A percentile compares a stretch with the other conserved stretches of the same genome.
Evolutionary conservation across 352 stramenopile species (phyloP).

Genomic region (Saprolegnia diclina): DNA sequence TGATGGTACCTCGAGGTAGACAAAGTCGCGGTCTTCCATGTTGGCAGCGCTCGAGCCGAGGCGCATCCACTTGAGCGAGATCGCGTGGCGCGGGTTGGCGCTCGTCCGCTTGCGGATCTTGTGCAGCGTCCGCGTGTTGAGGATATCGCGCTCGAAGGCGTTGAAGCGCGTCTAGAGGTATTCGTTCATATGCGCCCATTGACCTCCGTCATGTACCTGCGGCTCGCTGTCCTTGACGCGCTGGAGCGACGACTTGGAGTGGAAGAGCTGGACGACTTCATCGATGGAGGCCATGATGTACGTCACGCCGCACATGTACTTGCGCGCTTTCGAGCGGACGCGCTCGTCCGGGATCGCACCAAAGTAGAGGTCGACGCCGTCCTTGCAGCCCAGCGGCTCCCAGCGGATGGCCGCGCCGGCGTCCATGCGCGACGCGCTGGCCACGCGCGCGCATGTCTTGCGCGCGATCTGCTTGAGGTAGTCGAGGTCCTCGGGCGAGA

Average conservation of each 20-base stretch:
- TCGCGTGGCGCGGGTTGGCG: slow-evolving; percentile 11
- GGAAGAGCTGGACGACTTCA: slow-evolving; percentile 21
- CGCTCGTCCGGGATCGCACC: neutral
- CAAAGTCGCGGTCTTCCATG: slow-evolving; percentile 26
- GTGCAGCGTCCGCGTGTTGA: slow-evolving; percentile 24
- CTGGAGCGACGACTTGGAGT: slow-evolving; percentile 21
- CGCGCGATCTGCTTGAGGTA: slow-evolving; percentile 25
- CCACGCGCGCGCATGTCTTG: slow-evolving; percentile 25
- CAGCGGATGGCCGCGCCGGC: neutral
- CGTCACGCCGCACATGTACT: slow-evolving; percentile 24
- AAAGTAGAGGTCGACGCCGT: slow-evolving; percentile 24
- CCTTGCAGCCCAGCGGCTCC: slow-evolving; percentile 24
- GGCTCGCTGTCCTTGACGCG: slow-evolving; percentile 1
- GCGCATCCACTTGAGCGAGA: slow-evolving; percentile 26
- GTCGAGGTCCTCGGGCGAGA: slow-evolving; percentile 22
- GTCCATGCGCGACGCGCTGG: slow-evolving; percentile 24
- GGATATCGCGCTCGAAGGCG: slow-evolving; percentile 22
- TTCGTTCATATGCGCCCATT: neutral
- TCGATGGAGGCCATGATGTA: slow-evolving; percentile 13
- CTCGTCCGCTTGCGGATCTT: slow-evolving; percentile 26
- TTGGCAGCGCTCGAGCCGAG: slow-evolving; percentile 11
- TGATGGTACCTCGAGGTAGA: slow-evolving; percentile 20
- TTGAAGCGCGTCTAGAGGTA: slow-evolving; percentile 12
- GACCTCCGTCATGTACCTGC: neutral
- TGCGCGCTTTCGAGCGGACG: slow-evolving; percentile 9